phyloP scores from a whole-genome alignment of 306 rosid genomes.

The Pyrus pyrifolia region DNA sequence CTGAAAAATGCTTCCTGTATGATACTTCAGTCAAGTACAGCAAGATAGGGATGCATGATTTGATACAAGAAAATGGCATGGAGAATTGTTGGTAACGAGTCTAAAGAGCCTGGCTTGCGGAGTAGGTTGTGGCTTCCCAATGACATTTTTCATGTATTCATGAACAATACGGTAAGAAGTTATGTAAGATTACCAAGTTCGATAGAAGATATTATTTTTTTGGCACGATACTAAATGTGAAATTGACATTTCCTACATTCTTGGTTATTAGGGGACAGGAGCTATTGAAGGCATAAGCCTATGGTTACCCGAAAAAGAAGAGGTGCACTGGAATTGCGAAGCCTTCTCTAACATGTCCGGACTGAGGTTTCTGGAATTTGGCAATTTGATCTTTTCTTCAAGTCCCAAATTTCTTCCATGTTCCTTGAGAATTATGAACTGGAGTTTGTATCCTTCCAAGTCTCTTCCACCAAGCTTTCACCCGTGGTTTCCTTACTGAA shows the following conservation, averaged over 20 bases:
- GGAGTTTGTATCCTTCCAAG: constrained; percentile 1
- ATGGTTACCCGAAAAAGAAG: neutral
- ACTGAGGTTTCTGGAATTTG: neutral
- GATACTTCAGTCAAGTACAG: no score
- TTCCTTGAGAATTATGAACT: neutral
- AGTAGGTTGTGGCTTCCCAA: no score
- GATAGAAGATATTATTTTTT: neutral
- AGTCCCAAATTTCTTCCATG: constrained; percentile 1
- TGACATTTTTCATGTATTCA: neutral
- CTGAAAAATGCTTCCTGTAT: no score
- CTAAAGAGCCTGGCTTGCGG: no score
- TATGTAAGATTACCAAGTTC: neutral
- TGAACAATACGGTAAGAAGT: constrained; percentile 1
- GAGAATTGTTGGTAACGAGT: no score
- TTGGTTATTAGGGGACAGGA: neutral
- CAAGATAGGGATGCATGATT: no score
- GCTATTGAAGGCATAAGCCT: constrained; percentile 2
- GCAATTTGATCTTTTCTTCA: neutral
- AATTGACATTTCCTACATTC: neutral
- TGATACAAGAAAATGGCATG: no score
- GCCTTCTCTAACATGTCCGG: constrained; percentile 14
- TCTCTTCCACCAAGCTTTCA: neutral
- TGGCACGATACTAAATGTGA: neutral
- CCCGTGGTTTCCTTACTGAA: neutral
- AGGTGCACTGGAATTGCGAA: constrained; percentile 9